A percentile compares a stretch with the other conserved stretches of the same genome.
phyloP scores from a whole-genome alignment of 2,329 filamentous ascomycete species.

The Scedosporium minutisporum region DNA sequence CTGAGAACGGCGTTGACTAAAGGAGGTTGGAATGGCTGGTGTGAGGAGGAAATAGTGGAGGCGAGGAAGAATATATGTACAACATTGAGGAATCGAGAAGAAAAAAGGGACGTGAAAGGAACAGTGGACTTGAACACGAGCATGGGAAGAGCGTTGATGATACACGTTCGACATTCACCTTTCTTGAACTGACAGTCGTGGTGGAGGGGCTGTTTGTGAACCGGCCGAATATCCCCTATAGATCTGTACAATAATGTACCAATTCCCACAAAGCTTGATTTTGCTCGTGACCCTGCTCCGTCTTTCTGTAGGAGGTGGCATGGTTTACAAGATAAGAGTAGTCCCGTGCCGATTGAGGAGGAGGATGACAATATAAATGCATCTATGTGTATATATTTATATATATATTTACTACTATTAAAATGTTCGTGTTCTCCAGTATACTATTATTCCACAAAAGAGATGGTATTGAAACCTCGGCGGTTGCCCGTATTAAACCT shows the following conservation, averaged over 20 bases:
- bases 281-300: background rate
- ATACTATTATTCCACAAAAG: background rate
- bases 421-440: background rate
- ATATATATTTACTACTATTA: background rate
- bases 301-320: background rate
- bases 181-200: no score
- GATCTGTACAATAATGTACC: background rate
- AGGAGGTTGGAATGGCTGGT: background rate
- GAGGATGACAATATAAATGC: background rate
- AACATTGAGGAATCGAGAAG: background rate
- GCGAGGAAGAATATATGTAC: background rate
- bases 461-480: background rate
- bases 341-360: background rate
- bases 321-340: background rate
- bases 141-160: background rate
- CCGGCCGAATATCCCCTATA: constrained; percentile 11
- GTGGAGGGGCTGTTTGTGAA: background rate
- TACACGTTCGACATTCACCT: background rate
- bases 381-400: background rate
- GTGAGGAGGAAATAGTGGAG: constrained; percentile 8
- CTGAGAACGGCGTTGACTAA: constrained; percentile 53
- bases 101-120: background rate
- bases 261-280: background rate
- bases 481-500: background rate
- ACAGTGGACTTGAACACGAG: background rate